Conservation (phyloP, 1,284 basidiomycete genomes). For the Neolentinus lepideus region DNA sequence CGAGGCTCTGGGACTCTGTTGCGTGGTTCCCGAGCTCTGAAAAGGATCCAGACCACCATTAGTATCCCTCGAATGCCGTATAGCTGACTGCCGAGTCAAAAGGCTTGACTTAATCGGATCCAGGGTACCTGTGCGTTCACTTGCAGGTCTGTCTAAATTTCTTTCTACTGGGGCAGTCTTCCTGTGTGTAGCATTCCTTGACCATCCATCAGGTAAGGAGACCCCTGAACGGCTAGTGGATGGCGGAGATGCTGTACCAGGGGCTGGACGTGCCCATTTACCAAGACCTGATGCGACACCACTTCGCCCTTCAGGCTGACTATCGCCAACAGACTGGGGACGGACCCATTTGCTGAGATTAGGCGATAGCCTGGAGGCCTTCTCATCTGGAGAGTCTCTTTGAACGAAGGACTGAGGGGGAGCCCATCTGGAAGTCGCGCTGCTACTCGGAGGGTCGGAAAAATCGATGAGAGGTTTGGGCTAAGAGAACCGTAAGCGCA, state of each 20-base stretch:
- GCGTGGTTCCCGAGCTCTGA: not conserved
- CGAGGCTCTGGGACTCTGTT: not conserved
- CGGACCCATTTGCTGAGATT: not conserved
- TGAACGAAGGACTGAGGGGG: too few species aligned
- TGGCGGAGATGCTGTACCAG: not conserved
- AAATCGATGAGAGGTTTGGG: not conserved
- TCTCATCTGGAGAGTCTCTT: too few species aligned
- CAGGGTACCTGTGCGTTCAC: not conserved
- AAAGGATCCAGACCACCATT: not conserved
- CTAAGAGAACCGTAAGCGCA: not conserved
- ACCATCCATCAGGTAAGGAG: not conserved
- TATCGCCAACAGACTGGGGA: not conserved
- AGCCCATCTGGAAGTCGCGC: not conserved
- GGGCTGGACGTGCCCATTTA: slow-evolving; percentile 11
- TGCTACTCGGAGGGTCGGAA: too few species aligned
- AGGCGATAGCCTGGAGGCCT: too few species aligned
- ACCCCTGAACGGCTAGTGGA: not conserved
- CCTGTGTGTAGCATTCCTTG: not conserved
- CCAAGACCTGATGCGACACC: slow-evolving; percentile 4
- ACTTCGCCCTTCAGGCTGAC: not conserved
- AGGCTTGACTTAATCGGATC: not conserved
- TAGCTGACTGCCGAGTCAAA: not conserved
- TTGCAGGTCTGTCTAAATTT: not conserved
- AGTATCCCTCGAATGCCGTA: not conserved
- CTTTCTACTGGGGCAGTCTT: not conserved